Conservation (phyloP, 805 yeast species). For the Teunomyces gatunensis region DNA sequence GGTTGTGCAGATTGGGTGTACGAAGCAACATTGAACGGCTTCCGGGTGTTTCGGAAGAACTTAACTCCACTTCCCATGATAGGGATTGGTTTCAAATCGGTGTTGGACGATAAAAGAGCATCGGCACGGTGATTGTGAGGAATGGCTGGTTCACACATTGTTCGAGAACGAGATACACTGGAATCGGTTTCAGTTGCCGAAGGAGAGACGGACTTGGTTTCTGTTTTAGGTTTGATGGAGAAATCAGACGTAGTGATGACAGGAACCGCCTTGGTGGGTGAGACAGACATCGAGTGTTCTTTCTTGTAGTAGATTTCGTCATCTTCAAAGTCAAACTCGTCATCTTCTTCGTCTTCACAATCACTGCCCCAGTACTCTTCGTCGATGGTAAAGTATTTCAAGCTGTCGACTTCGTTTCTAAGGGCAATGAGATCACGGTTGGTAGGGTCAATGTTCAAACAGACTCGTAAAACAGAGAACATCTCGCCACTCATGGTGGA, state of each 20-base stretch:
- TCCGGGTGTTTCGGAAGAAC: conserved; percentile 44
- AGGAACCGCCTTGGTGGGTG: conserved; percentile 14
- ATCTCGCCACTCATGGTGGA: conserved; percentile 85
- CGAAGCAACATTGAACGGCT: conserved; percentile 66
- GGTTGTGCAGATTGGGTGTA: conserved; percentile 33
- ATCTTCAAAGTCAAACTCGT: conserved; percentile 18
- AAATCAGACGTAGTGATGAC: conserved; percentile 7
- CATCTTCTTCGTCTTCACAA: conserved; percentile 41
- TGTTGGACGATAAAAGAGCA: conserved; percentile 38
- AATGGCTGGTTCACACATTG: conserved; percentile 11
- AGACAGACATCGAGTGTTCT: conserved; percentile 8
- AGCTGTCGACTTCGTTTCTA: conserved; percentile 55
- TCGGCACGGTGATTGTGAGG: conserved; percentile 43
- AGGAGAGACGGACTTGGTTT: conserved; percentile 3
- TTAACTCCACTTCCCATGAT: conserved; percentile 25
- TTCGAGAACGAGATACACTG: conserved; percentile 1
- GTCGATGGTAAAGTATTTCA: conserved; percentile 77
- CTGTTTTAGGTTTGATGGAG: neutral
- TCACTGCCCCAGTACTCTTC: conserved; percentile 58
- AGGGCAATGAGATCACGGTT: conserved; percentile 69
- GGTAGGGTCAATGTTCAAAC: conserved; percentile 81
- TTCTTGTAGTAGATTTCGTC: conserved; percentile 21
- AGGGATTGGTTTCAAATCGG: conserved; percentile 41
- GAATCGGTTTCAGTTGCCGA: conserved; percentile 10
- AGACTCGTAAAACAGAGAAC: conserved; percentile 75